Percentiles rank a stretch among this genome's conserved stretches.
Evolutionary conservation across 2,329 filamentous ascomycete species (phyloP).

Genomic region (Hypoxylon sp.): DNA sequence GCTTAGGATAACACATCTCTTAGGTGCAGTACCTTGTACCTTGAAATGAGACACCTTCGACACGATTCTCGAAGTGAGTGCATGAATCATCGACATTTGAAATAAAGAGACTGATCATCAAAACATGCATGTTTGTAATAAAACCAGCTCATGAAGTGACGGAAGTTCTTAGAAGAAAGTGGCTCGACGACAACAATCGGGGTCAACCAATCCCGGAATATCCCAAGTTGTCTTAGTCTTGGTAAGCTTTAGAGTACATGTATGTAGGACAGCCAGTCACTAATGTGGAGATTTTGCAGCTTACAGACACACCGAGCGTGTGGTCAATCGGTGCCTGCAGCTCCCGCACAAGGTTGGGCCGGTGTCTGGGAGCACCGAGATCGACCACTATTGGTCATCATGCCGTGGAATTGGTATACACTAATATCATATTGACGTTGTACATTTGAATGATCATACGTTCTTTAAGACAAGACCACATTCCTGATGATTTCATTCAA

Average conservation of each 20-base stretch:
- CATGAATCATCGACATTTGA: neutral
- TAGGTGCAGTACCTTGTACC: no score
- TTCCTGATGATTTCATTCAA: constrained; percentile 3
- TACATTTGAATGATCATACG: neutral
- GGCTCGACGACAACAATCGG: constrained; percentile 7
- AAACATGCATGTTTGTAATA: constrained; percentile 1
- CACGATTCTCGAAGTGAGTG: neutral
- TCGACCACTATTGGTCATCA: constrained; percentile 26
- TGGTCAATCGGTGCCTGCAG: constrained; percentile 31
- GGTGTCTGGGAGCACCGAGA: constrained; percentile 26
- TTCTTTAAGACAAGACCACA: neutral
- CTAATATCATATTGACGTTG: constrained; percentile 35
- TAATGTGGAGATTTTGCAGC: neutral
- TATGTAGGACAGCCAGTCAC: no score
- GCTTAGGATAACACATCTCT: neutral
- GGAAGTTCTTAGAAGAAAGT: neutral
- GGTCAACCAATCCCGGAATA: constrained; percentile 16
- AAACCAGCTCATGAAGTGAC: neutral
- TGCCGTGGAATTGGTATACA: constrained; percentile 11
- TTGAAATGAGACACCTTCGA: neutral
- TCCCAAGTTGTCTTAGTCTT: neutral
- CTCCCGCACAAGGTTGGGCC: constrained; percentile 17
- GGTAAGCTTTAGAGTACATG: neutral
- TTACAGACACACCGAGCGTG: constrained; percentile 14
- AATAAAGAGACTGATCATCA: constrained; percentile 6